These are phyloP conservation scores for Lavandula angustifolia DNA, from an alignment of 257 asterid species.

Conservation along the genomic window DNA sequence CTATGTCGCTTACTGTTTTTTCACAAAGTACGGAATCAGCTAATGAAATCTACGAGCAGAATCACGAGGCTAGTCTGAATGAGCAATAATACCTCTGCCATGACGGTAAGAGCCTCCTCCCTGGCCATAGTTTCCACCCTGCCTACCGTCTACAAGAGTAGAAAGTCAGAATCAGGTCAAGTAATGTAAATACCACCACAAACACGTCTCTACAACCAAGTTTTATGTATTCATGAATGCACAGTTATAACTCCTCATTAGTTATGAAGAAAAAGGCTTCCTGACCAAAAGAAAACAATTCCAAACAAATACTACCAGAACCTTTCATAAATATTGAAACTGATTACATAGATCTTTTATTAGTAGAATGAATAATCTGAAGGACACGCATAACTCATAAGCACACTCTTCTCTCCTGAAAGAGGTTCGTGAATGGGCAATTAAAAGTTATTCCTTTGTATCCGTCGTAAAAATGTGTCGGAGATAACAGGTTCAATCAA, in stretches of 20 bases:
- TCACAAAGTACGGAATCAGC: slow-evolving; percentile 19
- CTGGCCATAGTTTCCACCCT: slow-evolving; percentile 43
- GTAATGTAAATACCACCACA: slow-evolving; percentile 16
- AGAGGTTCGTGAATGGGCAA: not conserved
- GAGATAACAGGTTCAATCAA: no score
- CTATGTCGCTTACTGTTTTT: slow-evolving; percentile 63
- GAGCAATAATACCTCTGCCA: slow-evolving; percentile 67
- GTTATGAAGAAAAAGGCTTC: no score
- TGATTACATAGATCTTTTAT: no score
- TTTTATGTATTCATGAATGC: not conserved
- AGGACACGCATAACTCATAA: not conserved
- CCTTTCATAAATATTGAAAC: no score
- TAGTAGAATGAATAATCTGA: not conserved
- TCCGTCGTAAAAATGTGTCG: not conserved
- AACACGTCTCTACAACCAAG: not conserved
- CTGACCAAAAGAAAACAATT: no score
- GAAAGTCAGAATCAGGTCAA: slow-evolving; percentile 28
- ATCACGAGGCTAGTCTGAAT: slow-evolving; percentile 6
- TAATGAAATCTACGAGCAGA: slow-evolving; percentile 13
- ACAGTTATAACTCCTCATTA: not conserved
- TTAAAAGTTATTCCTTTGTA: not conserved
- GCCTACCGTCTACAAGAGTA: slow-evolving; percentile 66
- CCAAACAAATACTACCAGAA: no score
- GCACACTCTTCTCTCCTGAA: not conserved
- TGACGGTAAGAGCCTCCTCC: slow-evolving; percentile 79